These are phyloP conservation scores for Spraguea lophii DNA, from an alignment of 371 early-diverging fungal species.

Conservation along the genomic window DNA sequence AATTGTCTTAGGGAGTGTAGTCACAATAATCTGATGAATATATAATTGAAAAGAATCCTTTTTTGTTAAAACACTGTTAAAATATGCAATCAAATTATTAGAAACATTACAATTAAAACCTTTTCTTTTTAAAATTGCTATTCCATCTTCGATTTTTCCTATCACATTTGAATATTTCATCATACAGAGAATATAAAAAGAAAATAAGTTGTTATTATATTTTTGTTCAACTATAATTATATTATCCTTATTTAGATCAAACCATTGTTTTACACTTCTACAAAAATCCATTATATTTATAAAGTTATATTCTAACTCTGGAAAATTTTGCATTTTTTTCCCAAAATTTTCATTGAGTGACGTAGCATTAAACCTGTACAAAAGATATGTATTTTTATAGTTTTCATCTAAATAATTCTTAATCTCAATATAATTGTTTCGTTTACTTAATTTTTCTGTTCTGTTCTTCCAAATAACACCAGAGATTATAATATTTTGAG, in stretches of 20 bases:
- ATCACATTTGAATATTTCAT: not conserved
- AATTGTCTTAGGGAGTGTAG: not conserved
- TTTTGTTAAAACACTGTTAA: not conserved
- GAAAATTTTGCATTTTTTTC: constrained; percentile 1
- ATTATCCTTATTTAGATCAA: constrained; percentile 10
- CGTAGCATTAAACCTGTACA: constrained; percentile 29
- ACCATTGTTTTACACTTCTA: constrained; percentile 10
- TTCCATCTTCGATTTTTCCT: not conserved
- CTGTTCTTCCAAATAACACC: constrained; percentile 43
- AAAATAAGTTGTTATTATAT: not conserved
- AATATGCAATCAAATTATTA: constrained; percentile 8
- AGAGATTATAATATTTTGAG: constrained; percentile 43
- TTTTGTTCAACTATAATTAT: constrained; percentile 4
- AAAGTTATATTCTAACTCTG: constrained; percentile 7
- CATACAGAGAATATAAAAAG: constrained; percentile 10
- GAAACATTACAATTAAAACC: too few species aligned
- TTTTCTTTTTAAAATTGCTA: not conserved
- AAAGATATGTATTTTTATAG: constrained; percentile 45
- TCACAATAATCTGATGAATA: not conserved
- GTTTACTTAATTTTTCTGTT: constrained; percentile 29
- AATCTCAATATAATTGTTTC: constrained; percentile 47
- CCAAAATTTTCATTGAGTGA: not conserved
- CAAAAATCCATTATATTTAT: not conserved
- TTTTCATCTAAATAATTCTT: constrained; percentile 45
- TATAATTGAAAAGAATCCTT: not conserved